Evolutionary conservation across 1,139 yeast species (phyloP).

Genomic region (Saccharomyces pastorianus): DNA sequence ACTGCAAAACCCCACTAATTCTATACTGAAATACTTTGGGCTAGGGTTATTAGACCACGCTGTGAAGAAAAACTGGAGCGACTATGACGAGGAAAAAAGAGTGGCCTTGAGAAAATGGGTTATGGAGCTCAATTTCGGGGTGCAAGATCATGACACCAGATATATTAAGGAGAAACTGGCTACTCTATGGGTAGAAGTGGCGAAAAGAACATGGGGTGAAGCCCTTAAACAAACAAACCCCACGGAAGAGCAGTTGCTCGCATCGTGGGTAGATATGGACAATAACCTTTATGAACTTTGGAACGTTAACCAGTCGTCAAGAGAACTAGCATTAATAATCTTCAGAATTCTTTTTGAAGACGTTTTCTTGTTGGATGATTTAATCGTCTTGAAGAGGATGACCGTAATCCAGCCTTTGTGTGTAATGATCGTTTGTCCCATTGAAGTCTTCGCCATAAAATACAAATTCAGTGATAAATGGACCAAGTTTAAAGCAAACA

Average conservation of each 20-base stretch:
- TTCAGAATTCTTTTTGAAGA: conserved; percentile 88
- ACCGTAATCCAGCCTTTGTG: conserved; percentile 71
- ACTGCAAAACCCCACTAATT: conserved; percentile 50
- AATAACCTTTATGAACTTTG: conserved; percentile 64
- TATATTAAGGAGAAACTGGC: conserved; percentile 86
- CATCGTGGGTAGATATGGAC: conserved; percentile 90
- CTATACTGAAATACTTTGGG: conserved; percentile 82
- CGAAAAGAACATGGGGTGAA: conserved; percentile 89
- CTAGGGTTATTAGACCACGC: conserved; percentile 70
- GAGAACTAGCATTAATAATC: conserved; percentile 72
- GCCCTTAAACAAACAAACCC: conserved; percentile 33
- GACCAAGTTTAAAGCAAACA: conserved; percentile 51
- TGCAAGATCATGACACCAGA: conserved; percentile 67
- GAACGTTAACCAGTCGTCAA: conserved; percentile 51
- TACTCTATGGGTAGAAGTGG: conserved; percentile 81
- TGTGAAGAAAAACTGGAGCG: conserved; percentile 47
- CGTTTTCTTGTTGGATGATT: conserved; percentile 84
- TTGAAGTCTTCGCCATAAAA: conserved; percentile 50
- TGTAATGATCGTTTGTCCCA: conserved; percentile 74
- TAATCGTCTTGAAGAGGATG: conserved; percentile 75
- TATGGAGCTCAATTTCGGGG: conserved; percentile 60
- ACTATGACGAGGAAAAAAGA: conserved; percentile 53
- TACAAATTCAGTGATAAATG: conserved; percentile 68
- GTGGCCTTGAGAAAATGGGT: conserved; percentile 77
- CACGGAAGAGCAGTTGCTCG: conserved; percentile 40